These are phyloP conservation scores for Mallotus nudiflorus DNA, from an alignment of 345 rosid genomes.

Conservation along the genomic window DNA sequence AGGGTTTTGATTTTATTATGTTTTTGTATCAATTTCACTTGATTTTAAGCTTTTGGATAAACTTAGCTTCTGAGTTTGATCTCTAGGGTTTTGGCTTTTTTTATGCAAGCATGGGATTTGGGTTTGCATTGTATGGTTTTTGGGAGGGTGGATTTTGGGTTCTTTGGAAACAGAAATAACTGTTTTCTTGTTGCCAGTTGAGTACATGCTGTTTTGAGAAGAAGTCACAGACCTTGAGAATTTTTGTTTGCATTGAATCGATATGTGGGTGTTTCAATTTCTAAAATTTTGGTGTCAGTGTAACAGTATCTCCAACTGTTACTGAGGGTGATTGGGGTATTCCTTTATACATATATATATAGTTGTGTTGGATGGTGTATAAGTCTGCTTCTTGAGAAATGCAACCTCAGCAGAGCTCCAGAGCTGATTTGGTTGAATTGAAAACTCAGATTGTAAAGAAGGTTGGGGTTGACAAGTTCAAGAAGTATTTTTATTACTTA, in stretches of 20 bases:
- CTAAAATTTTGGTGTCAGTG: constrained; percentile 32
- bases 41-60: constrained; percentile 28
- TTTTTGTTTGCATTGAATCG: constrained; percentile 18
- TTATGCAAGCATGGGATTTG: constrained; percentile 56
- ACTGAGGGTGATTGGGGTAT: constrained; percentile 25
- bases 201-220: constrained; percentile 11
- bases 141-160: constrained; percentile 29
- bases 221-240: constrained; percentile 19
- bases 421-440: constrained; percentile 81
- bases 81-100: constrained; percentile 63
- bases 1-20: constrained; percentile 56
- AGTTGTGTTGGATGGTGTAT: constrained; percentile 43
- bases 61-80: constrained; percentile 41
- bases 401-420: constrained; percentile 76
- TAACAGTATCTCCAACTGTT: constrained; percentile 38
- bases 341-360: neutral
- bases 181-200: constrained; percentile 3
- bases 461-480: constrained; percentile 83
- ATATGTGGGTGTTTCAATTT: constrained; percentile 33
- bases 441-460: constrained; percentile 74
- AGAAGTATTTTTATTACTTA: constrained; percentile 71
- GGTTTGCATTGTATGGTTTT: constrained; percentile 52
- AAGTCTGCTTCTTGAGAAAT: constrained; percentile 55
- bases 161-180: constrained; percentile 34
- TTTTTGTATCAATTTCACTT: constrained; percentile 26